A percentile compares a stretch with the other conserved stretches of the same genome.
phyloP scores from a whole-genome alignment of 208 protist genomes.

The Crithidia sp. region DNA sequence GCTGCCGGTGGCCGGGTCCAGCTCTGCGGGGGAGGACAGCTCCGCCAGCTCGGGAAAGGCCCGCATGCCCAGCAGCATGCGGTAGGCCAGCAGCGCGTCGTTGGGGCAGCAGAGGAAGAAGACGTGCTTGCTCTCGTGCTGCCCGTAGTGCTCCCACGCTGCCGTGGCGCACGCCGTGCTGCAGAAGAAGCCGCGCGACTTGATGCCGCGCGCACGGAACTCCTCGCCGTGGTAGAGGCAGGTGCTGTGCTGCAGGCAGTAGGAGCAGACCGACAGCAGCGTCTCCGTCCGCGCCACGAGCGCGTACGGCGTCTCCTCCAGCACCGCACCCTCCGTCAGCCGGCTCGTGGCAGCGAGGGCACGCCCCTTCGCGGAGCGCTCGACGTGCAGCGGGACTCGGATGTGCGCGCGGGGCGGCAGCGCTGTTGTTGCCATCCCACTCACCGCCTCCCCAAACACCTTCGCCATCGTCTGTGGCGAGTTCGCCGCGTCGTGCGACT shows the following conservation, averaged over 20 bases:
- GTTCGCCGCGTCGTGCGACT: slow-evolving; percentile 46
- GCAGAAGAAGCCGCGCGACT: slow-evolving; percentile 89
- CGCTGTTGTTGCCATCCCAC: slow-evolving; percentile 22
- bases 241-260: slow-evolving; percentile 76
- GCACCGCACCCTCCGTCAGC: slow-evolving; percentile 51
- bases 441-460: slow-evolving; percentile 48
- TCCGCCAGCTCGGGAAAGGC: slow-evolving; percentile 35
- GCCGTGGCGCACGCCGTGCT: slow-evolving; percentile 58
- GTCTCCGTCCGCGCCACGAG: slow-evolving; percentile 66
- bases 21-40: slow-evolving; percentile 32
- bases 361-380: slow-evolving; percentile 46
- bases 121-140: slow-evolving; percentile 60
- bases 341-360: slow-evolving; percentile 43
- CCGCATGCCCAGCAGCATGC: slow-evolving; percentile 51
- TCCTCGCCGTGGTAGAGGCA: slow-evolving; percentile 70
- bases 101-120: slow-evolving; percentile 88
- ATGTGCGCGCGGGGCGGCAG: slow-evolving; percentile 42
- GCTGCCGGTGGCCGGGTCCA: slow-evolving; percentile 43
- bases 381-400: slow-evolving; percentile 24
- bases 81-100: slow-evolving; percentile 78
- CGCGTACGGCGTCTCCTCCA: slow-evolving; percentile 74
- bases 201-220: slow-evolving; percentile 53
- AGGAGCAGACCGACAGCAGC: slow-evolving; percentile 76
- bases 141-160: slow-evolving; percentile 76
- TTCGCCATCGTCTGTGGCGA: slow-evolving; percentile 37